phyloP scores from a whole-genome alignment of 768 basidiomycete genomes.

The Macrolepiota dolichaula region DNA sequence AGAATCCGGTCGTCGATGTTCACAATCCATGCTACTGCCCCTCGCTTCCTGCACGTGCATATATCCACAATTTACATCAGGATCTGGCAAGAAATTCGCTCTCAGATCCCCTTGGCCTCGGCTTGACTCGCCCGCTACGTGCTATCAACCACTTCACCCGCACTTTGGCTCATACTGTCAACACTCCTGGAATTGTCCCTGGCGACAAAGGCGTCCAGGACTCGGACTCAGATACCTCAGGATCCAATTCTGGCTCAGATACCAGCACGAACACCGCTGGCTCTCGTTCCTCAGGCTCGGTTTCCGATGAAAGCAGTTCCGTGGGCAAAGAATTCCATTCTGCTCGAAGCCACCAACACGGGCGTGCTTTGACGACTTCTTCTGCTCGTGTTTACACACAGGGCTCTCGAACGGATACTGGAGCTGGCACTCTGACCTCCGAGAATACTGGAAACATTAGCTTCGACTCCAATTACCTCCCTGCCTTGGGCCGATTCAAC shows the following conservation, averaged over 20 bases:
- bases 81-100: conserved; percentile 17
- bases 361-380: not conserved
- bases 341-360: not conserved
- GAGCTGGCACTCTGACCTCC: not conserved
- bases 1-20: conserved; percentile 39
- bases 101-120: conserved; percentile 2
- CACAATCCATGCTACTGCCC: conserved; percentile 62
- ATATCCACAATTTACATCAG: conserved; percentile 41
- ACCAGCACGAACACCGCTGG: not conserved
- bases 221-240: conserved; percentile 12
- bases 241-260: not conserved
- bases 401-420: not conserved
- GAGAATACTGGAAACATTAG: conserved; percentile 12
- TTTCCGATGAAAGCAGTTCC: not conserved
- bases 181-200: conserved; percentile 11
- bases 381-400: not conserved
- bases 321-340: not conserved
- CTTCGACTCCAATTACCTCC: conserved; percentile 6
- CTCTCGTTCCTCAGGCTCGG: not conserved
- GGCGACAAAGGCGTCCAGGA: conserved; percentile 8
- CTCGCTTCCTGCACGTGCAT: conserved; percentile 40
- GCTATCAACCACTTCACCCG: conserved; percentile 28
- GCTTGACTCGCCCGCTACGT: conserved; percentile 10
- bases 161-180: conserved; percentile 26
- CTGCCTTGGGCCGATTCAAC: not conserved